Conservation (phyloP, 225 moss, liverwort and hornwort species). For the Climacium dendroides region DNA sequence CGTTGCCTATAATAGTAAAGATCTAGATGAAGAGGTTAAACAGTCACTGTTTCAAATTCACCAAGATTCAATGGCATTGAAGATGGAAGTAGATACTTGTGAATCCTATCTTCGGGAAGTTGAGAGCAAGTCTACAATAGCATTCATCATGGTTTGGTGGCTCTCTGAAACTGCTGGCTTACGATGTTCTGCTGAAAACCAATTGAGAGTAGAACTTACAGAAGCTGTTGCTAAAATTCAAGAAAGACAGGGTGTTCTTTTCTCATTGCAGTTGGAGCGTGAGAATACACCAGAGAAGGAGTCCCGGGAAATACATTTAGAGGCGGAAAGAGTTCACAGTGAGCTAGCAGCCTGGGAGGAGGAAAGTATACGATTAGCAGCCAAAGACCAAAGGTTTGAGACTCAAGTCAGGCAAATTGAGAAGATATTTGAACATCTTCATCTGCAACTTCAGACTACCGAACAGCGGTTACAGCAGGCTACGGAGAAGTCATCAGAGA, state of each 20-base stretch:
- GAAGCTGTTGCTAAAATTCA: slow-evolving; percentile 44
- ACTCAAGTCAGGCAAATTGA: slow-evolving; percentile 4
- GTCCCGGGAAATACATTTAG: not conserved
- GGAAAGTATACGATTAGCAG: slow-evolving; percentile 15
- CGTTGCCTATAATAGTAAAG: not conserved
- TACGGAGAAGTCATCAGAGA: slow-evolving; percentile 5
- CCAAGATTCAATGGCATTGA: not conserved
- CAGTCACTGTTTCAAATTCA: not conserved
- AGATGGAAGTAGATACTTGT: slow-evolving; percentile 14
- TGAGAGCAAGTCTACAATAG: slow-evolving; percentile 13
- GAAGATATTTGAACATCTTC: slow-evolving; percentile 8
- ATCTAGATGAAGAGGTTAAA: not conserved
- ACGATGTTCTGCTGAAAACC: slow-evolving; percentile 25
- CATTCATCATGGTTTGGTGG: slow-evolving; percentile 38
- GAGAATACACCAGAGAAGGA: slow-evolving; percentile 42
- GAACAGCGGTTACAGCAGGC: slow-evolving; percentile 15
- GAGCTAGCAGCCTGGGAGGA: slow-evolving; percentile 23
- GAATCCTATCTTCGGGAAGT: slow-evolving; percentile 12
- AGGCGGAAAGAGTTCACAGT: slow-evolving; percentile 22
- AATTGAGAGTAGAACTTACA: slow-evolving; percentile 29
- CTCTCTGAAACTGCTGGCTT: slow-evolving; percentile 37
- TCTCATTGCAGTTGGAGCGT: slow-evolving; percentile 30
- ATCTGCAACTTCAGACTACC: slow-evolving; percentile 2
- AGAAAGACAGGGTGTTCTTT: slow-evolving; percentile 37
- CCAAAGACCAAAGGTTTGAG: slow-evolving; percentile 26